Percentiles rank a stretch among this genome's conserved stretches.
phyloP scores from a whole-genome alignment of 176 grass and related monocot genomes.

The Dendrocalamus sinicus region DNA sequence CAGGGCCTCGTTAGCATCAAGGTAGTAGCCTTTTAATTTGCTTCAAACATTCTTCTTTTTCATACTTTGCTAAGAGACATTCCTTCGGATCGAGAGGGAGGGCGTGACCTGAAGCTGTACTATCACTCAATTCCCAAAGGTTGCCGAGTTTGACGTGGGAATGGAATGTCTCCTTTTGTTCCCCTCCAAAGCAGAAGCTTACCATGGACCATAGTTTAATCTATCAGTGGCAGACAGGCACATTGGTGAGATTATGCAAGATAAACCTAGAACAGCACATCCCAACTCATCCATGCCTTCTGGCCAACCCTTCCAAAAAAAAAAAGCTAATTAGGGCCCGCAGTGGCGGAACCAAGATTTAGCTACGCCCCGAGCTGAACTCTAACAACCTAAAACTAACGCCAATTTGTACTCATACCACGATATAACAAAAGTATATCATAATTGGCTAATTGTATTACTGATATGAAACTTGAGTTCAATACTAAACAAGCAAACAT shows the following conservation, averaged over 20 bases:
- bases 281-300: not conserved
- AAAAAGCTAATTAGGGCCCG: not conserved
- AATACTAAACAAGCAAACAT: too few species aligned
- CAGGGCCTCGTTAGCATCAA: not conserved
- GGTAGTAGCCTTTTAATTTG: conserved; percentile 12
- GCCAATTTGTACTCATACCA: too few species aligned
- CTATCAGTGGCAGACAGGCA: conserved; percentile 37
- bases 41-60: not conserved
- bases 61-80: not conserved
- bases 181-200: conserved; percentile 14
- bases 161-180: conserved; percentile 40
- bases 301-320: not conserved
- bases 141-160: conserved; percentile 30
- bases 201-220: conserved; percentile 28
- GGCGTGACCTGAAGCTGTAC: conserved; percentile 30
- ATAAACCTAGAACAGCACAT: conserved; percentile 33
- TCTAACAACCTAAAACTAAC: too few species aligned
- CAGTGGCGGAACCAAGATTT: too few species aligned
- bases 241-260: conserved; percentile 38
- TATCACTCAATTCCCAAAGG: conserved; percentile 31
- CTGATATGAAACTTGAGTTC: too few species aligned
- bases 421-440: too few species aligned
- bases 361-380: too few species aligned
- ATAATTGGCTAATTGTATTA: too few species aligned
- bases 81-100: not conserved